Conservation (phyloP, 352 stramenopile genomes). For the Phytophthora ohioensis region DNA sequence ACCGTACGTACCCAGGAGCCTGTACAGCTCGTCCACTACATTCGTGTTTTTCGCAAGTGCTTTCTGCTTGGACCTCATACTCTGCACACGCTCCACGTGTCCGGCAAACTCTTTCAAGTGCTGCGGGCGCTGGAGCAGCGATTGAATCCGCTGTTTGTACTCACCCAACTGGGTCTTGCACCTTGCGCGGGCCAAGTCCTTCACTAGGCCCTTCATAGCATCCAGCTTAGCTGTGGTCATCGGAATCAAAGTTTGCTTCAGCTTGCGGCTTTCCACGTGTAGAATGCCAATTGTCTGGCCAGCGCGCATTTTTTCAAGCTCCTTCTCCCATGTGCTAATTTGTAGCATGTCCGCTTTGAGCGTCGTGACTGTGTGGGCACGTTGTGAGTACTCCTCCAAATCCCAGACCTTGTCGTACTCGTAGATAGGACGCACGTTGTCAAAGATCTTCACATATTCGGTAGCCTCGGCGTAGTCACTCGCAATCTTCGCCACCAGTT, state of each 20-base stretch:
- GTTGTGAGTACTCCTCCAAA: conserved; percentile 87
- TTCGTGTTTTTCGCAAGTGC: conserved; percentile 87
- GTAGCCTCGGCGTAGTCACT: conserved; percentile 88
- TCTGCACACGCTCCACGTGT: conserved; percentile 85
- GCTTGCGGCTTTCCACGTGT: conserved; percentile 93
- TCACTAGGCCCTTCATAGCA: conserved; percentile 93
- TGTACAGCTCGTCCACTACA: conserved; percentile 94
- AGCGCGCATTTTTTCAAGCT: conserved; percentile 94
- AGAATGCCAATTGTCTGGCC: conserved; percentile 93
- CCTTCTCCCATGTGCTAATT: conserved; percentile 93
- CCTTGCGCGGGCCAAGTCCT: conserved; percentile 88
- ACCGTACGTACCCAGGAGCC: conserved; percentile 90
- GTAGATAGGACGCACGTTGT: conserved; percentile 93
- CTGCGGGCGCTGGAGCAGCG: conserved; percentile 82
- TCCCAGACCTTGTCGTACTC: conserved; percentile 93
- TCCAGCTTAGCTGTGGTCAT: conserved; percentile 94
- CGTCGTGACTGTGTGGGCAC: conserved; percentile 85
- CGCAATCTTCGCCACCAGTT: conserved; percentile 87
- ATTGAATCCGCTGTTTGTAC: conserved; percentile 92
- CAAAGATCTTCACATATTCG: conserved; percentile 94
- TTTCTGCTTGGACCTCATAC: conserved; percentile 81
- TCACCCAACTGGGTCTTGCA: conserved; percentile 90
- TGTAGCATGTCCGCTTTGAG: conserved; percentile 92
- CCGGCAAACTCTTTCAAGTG: conserved; percentile 94
- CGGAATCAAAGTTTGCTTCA: conserved; percentile 94